Evolutionary conservation across 1,139 yeast genomes (phyloP).

Genomic region (Candida tetrigidarum): DNA sequence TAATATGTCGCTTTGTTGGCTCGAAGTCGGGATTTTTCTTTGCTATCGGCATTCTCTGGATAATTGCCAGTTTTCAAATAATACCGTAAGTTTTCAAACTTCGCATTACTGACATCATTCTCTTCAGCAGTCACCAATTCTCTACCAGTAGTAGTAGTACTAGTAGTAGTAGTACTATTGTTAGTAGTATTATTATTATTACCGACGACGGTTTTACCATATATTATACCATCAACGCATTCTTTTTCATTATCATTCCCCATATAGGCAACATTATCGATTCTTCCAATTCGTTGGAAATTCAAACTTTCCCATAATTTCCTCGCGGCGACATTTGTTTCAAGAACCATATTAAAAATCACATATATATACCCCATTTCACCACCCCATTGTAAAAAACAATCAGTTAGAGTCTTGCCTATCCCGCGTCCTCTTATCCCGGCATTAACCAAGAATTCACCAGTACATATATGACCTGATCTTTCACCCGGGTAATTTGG

Average conservation of each 20-base stretch:
- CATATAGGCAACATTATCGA: conserved; percentile 84
- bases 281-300: conserved; percentile 76
- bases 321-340: conserved; percentile 82
- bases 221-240: conserved; percentile 83
- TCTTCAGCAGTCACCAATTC: conserved; percentile 64
- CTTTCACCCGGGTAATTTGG: conserved; percentile 94
- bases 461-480: conserved; percentile 92
- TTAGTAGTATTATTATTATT: conserved; percentile 55
- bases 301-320: conserved; percentile 79
- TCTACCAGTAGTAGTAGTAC: no score
- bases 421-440: conserved; percentile 94
- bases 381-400: conserved; percentile 91
- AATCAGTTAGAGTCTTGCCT: conserved; percentile 82
- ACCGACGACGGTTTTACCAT: conserved; percentile 60
- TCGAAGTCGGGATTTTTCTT: conserved; percentile 82
- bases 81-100: conserved; percentile 78
- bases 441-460: conserved; percentile 86
- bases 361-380: conserved; percentile 83
- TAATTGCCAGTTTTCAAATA: conserved; percentile 86
- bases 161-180: conserved; percentile 30
- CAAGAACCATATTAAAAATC: conserved; percentile 85
- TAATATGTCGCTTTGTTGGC: conserved; percentile 82
- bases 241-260: conserved; percentile 81
- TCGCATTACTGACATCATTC: conserved; percentile 23
- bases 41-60: conserved; percentile 81